phyloP scores from a whole-genome alignment of 164 flowering plant genomes.

The Kingdonia uniflora region DNA sequence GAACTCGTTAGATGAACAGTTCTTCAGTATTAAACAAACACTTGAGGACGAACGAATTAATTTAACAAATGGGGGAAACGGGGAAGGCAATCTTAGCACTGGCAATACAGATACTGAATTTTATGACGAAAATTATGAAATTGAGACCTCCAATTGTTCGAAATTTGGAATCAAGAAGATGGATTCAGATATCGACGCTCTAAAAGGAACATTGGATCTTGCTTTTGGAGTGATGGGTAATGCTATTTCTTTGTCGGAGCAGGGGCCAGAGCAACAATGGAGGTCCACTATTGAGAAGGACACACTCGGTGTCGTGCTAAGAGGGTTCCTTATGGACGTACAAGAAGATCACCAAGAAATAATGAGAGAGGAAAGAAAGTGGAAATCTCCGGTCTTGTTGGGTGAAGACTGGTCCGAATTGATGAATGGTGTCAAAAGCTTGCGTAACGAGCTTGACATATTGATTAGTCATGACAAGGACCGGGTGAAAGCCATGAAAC shows the following conservation, averaged over 20 bases:
- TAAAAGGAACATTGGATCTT: slow-evolving; percentile 55
- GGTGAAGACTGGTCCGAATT: slow-evolving; percentile 21
- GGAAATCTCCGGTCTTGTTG: slow-evolving; percentile 5
- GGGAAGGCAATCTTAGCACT: slow-evolving; percentile 7
- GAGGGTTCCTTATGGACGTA: slow-evolving; percentile 30
- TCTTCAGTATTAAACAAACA: slow-evolving; percentile 41
- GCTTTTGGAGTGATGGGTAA: slow-evolving; percentile 56
- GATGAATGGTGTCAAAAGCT: slow-evolving; percentile 24
- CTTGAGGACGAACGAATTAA: slow-evolving; percentile 30
- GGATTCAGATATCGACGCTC: slow-evolving; percentile 50
- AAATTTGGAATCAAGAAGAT: slow-evolving; percentile 32
- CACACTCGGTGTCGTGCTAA: slow-evolving; percentile 16
- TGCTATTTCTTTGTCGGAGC: slow-evolving; percentile 34
- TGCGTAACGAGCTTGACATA: slow-evolving; percentile 33
- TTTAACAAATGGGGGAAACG: slow-evolving; percentile 12
- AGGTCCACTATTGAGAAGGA: slow-evolving; percentile 48
- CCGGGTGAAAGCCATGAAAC: slow-evolving; percentile 1
- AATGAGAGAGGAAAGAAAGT: slow-evolving; percentile 8
- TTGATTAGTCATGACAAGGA: slow-evolving; percentile 13
- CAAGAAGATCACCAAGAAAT: slow-evolving; percentile 17
- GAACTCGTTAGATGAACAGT: slow-evolving; percentile 46
- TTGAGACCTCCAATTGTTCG: slow-evolving; percentile 5
- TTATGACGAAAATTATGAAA: slow-evolving; percentile 2
- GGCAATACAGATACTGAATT: background rate
- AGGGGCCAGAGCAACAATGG: slow-evolving; percentile 55